A percentile compares a stretch with the other conserved stretches of the same genome.
Conservation (phyloP, 176 grass and related monocot species). For the Chloris gayana region DNA sequence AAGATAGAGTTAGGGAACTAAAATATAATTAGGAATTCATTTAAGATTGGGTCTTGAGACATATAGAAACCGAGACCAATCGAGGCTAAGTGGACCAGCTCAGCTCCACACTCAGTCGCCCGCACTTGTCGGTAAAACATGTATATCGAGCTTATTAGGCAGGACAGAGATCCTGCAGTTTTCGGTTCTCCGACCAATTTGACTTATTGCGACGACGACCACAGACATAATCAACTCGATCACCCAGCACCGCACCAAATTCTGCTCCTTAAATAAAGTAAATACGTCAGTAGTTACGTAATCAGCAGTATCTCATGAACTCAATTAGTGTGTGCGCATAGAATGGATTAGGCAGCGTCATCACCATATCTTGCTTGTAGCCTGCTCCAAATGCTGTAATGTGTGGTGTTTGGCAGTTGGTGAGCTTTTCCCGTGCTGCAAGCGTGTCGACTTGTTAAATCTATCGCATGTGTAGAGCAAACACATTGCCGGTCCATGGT, state of each 20-base stretch:
- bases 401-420: background rate
- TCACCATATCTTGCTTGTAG: background rate
- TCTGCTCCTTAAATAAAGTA: background rate
- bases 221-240: background rate
- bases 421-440: background rate
- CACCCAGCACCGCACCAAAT: background rate
- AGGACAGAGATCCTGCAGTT: background rate
- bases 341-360: constrained; percentile 3
- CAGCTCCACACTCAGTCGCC: background rate
- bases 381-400: background rate
- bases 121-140: constrained; percentile 10
- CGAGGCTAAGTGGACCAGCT: background rate
- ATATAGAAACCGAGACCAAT: background rate
- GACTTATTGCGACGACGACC: background rate
- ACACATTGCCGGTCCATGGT: background rate
- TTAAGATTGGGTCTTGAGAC: too few species aligned
- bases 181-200: background rate
- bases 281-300: background rate
- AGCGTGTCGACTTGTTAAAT: constrained; percentile 14
- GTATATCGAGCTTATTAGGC: background rate
- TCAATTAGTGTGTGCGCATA: background rate
- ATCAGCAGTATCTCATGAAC: background rate
- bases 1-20: too few species aligned
- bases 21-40: too few species aligned
- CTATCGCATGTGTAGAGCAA: background rate